Base-by-base conservation (phyloP, 306 rosid genomes). In the Alnus rubra region DNA sequence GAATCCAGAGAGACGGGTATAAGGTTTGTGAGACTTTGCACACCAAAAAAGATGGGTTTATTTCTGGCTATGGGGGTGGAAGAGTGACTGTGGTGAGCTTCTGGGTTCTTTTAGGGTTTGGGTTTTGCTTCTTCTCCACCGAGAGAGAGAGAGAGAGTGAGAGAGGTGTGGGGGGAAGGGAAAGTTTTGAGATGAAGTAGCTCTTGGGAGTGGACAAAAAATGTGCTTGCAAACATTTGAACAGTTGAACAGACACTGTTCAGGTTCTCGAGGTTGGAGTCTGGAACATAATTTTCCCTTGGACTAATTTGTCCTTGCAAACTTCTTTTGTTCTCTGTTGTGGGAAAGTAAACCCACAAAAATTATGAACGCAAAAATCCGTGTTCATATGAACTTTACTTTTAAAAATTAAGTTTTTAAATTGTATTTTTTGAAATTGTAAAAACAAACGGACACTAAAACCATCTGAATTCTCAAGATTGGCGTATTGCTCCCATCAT, bases 231-330 rank as follows among this genome's bases (percentile, higher is more conserved):
- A 75, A 15, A 52, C 74, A 78, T 68, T 5, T 39, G 4, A 39
- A 39, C 7, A 65, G 73, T 14, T 19, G 84, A 76, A 35, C 79
- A 77, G 81, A 79, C 82, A 82, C 50, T 0, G 23, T 82, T 79
- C 88, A 69, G 79, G 58, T 71, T 74, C 86, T 88, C 84, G 81
- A 75, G 84, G 85, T 50, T 28, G 5, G 86, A 44, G 87, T 49
- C 74, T 23, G 16, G 7, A 49, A 64, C 53, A 30, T 39, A 15
- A 79, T 33, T 63, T 65, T 69, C 13, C 2, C 30, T 51, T 52
- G 76, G 88, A 83, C 89, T 50, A 76, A 56, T 78, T 72, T 83
- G 74, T 10, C 88, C 85, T 78, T 56, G 18, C 35, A 82, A 80
- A 67, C 39, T 10, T 30, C 67, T 30, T 30, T 30, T 28, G 10